These are phyloP conservation scores for Astrothelium macrocarpum DNA, from an alignment of 495 filamentous ascomycete genomes.

Conservation along the genomic window DNA sequence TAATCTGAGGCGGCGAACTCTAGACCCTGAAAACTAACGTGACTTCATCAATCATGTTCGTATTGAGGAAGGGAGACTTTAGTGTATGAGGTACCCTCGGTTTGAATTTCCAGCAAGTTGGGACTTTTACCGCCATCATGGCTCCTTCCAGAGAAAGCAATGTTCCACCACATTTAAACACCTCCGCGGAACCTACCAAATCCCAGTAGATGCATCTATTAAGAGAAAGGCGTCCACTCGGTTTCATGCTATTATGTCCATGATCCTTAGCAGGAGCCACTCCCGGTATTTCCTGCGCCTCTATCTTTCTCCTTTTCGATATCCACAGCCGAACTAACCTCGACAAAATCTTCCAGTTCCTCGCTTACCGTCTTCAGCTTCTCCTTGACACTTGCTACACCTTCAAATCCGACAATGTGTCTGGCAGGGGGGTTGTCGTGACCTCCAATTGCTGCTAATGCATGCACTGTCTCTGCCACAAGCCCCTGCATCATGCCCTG, in stretches of 20 bases:
- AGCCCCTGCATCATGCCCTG: constrained; percentile 55
- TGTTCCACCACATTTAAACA: too few species aligned
- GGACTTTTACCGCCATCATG: too few species aligned
- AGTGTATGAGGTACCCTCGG: too few species aligned
- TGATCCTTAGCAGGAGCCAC: neutral
- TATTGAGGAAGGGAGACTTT: neutral
- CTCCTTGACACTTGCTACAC: constrained; percentile 80
- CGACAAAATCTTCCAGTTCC: constrained; percentile 91
- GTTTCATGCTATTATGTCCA: neutral
- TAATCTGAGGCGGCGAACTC: neutral
- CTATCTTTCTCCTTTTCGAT: constrained; percentile 46
- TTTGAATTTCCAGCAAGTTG: too few species aligned
- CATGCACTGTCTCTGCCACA: constrained; percentile 82
- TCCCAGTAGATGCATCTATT: neutral
- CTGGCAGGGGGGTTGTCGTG: constrained; percentile 92
- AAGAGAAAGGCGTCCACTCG: too few species aligned
- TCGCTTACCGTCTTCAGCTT: constrained; percentile 94
- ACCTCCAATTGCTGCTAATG: constrained; percentile 80
- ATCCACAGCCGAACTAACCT: constrained; percentile 76
- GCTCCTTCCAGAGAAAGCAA: too few species aligned
- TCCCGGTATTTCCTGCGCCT: neutral
- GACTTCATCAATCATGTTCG: neutral
- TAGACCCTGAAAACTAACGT: neutral
- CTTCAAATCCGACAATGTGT: constrained; percentile 90
- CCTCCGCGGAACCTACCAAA: too few species aligned